A percentile compares a stretch with the other conserved stretches of the same genome.
phyloP scores from a whole-genome alignment of 331 rosid species.

The Malus hybrid region DNA sequence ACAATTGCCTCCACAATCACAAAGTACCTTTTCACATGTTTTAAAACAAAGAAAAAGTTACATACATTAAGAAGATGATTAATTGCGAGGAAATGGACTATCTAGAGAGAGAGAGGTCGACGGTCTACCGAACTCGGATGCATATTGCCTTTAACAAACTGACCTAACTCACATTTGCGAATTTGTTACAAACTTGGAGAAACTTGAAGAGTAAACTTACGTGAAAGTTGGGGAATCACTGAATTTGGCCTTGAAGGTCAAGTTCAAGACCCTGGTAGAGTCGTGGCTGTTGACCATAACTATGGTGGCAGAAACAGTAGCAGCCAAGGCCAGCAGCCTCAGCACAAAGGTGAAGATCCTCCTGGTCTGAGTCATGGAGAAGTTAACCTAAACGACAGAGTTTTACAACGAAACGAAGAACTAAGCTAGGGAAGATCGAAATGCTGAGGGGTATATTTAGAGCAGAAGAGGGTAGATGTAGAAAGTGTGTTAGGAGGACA shows the following conservation, averaged over 20 bases:
- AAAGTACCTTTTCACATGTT: conserved; percentile 28
- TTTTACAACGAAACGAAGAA: too few species aligned
- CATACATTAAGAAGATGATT: not conserved
- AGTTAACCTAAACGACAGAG: not conserved
- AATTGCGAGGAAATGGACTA: not conserved
- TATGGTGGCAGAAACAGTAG: conserved; percentile 26
- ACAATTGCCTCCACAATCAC: conserved; percentile 39
- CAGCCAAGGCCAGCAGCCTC: conserved; percentile 42
- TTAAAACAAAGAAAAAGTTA: not conserved
- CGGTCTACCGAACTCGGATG: not conserved
- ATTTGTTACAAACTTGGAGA: not conserved
- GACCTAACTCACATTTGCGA: not conserved
- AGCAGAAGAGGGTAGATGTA: not conserved
- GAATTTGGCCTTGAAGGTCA: conserved; percentile 41
- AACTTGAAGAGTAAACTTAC: conserved; percentile 11
- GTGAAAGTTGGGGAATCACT: conserved; percentile 29
- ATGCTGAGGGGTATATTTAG: not conserved
- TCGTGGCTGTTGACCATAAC: conserved; percentile 46
- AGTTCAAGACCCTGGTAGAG: conserved; percentile 25
- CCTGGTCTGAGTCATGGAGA: conserved; percentile 18
- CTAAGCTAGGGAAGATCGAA: not conserved
- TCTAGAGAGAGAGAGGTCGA: not conserved
- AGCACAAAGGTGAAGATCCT: conserved; percentile 23
- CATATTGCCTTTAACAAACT: not conserved
- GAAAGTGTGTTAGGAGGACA: conserved; percentile 1